These are phyloP conservation scores for Phaseolus coccineus DNA, from an alignment of 331 rosid species.

Conservation along the genomic window DNA sequence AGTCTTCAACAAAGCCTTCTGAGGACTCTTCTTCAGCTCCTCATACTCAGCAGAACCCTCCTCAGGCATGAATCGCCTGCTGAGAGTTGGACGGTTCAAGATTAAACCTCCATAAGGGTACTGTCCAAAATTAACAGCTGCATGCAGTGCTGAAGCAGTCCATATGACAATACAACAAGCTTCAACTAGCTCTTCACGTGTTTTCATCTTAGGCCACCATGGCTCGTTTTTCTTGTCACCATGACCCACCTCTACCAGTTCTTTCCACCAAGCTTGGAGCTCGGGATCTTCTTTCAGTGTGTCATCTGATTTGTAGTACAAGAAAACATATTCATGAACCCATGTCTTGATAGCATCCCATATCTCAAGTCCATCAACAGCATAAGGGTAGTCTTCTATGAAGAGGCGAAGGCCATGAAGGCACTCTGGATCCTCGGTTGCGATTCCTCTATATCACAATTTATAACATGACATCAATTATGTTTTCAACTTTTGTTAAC, in stretches of 20 bases:
- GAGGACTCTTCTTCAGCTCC: conserved; percentile 61
- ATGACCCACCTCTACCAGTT: conserved; percentile 69
- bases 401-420: conserved; percentile 70
- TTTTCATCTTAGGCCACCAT: conserved; percentile 82
- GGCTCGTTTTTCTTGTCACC: conserved; percentile 67
- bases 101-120: conserved; percentile 68
- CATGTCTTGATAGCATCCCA: conserved; percentile 75
- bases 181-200: conserved; percentile 53
- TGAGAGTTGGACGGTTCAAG: conserved; percentile 68
- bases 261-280: conserved; percentile 89
- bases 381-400: conserved; percentile 82
- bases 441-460: conserved; percentile 68
- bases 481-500: neutral
- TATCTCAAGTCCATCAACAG: conserved; percentile 77
- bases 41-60: conserved; percentile 64
- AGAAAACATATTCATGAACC: conserved; percentile 70
- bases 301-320: conserved; percentile 63
- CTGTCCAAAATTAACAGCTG: conserved; percentile 82
- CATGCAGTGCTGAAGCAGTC: conserved; percentile 87
- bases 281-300: conserved; percentile 56
- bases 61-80: conserved; percentile 68
- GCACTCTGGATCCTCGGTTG: conserved; percentile 60
- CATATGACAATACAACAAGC: conserved; percentile 63
- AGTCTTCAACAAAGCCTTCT: conserved; percentile 66
- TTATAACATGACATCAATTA: neutral